phyloP scores from a whole-genome alignment of 1,284 basidiomycete species.

The Leccinum solheimii region DNA sequence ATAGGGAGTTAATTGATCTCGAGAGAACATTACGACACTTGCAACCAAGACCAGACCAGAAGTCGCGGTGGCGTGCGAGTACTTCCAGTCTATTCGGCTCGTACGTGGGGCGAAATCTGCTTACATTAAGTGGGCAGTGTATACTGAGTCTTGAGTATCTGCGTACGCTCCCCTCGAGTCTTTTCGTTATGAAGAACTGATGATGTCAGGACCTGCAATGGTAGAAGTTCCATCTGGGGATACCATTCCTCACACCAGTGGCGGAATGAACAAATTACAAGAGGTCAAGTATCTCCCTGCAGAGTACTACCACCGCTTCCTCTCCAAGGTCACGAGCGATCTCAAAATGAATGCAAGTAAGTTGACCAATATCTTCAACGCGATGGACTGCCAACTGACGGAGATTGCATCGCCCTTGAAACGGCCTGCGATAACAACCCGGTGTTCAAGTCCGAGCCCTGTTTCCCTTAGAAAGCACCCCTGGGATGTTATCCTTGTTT shows the following conservation, averaged over 20 bases:
- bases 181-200: conserved; percentile 1
- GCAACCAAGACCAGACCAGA: not conserved
- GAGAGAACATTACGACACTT: not conserved
- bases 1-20: not conserved
- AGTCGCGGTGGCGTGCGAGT: not conserved
- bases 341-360: conserved; percentile 1
- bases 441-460: not conserved
- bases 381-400: not conserved
- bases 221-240: not conserved
- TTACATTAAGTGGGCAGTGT: not conserved
- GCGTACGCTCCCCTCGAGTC: not conserved
- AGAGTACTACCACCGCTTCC: conserved; percentile 4
- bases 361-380: not conserved
- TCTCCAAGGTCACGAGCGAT: not conserved
- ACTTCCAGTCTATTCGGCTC: not conserved
- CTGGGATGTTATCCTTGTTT: conserved; percentile 2
- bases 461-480: conserved; percentile 5
- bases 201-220: not conserved
- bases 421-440: not conserved
- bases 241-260: conserved; percentile 1
- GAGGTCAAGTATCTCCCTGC: not conserved
- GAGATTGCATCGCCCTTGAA: not conserved
- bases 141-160: not conserved
- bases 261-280: not conserved
- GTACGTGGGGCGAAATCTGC: no score